Conservation (phyloP, 495 filamentous ascomycete species). For the Hypomontagnella monticulosa region DNA sequence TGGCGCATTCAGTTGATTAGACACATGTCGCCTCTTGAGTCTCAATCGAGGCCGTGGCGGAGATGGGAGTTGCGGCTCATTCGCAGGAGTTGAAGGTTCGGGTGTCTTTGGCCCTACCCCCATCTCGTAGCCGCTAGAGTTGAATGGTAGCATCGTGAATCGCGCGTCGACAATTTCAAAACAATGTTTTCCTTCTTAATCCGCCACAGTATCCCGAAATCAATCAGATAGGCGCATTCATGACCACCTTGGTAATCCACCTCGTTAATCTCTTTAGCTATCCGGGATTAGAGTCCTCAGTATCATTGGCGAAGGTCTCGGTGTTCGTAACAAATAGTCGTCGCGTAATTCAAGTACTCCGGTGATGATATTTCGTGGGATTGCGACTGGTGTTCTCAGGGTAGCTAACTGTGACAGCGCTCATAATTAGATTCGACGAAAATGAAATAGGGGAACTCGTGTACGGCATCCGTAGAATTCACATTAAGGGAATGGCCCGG, state of each 20-base stretch:
- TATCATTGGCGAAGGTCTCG: conserved; percentile 23
- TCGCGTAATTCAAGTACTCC: conserved; percentile 4
- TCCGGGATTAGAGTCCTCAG: background rate
- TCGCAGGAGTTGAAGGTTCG: conserved; percentile 49
- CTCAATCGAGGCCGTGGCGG: conserved; percentile 56
- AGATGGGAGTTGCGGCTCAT: conserved; percentile 51
- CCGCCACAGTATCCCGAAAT: conserved; percentile 27
- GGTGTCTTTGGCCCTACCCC: conserved; percentile 54
- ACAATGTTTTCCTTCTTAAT: conserved; percentile 32
- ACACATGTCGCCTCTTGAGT: conserved; percentile 58
- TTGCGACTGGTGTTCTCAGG: conserved; percentile 14
- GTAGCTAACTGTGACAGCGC: conserved; percentile 11
- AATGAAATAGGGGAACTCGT: conserved; percentile 20
- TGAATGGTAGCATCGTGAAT: conserved; percentile 50
- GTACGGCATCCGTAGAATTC: conserved; percentile 23
- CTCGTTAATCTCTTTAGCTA: conserved; percentile 8
- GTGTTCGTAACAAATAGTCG: conserved; percentile 8
- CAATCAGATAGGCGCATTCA: conserved; percentile 29
- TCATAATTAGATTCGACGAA: conserved; percentile 30
- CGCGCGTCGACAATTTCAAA: conserved; percentile 23
- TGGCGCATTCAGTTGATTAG: conserved; percentile 57
- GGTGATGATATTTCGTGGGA: conserved; percentile 12
- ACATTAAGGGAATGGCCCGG: conserved; percentile 26
- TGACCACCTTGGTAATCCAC: conserved; percentile 8
- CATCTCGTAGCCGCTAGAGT: conserved; percentile 51